Percentiles rank a stretch among this genome's conserved stretches.
Evolutionary conservation across 371 early-diverging fungal species (phyloP).

Genomic region (Apophysomyces ossiformis): DNA sequence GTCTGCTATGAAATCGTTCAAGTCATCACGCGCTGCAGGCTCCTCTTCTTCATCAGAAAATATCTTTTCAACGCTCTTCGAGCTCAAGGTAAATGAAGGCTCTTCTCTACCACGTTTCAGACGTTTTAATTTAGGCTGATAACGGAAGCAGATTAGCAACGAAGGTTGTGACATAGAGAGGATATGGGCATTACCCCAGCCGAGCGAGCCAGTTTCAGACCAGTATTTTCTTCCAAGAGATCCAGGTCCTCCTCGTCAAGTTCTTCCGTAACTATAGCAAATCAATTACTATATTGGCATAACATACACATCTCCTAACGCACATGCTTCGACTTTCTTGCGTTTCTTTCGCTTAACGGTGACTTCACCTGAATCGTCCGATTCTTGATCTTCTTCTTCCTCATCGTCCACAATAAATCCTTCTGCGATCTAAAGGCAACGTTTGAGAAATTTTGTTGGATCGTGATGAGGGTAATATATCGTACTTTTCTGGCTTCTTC

Average conservation of each 20-base stretch:
- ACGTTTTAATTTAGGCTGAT: constrained; percentile 66
- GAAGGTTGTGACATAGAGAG: background rate
- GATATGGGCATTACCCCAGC: constrained; percentile 47
- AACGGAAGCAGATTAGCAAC: background rate
- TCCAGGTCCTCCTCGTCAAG: constrained; percentile 91
- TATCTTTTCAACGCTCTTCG: constrained; percentile 48
- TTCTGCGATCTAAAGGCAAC: constrained; percentile 52
- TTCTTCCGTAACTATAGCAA: constrained; percentile 48
- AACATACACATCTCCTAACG: constrained; percentile 5
- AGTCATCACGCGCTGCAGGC: constrained; percentile 49
- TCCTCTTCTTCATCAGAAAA: constrained; percentile 67
- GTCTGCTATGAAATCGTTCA: constrained; percentile 76
- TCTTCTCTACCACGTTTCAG: constrained; percentile 72
- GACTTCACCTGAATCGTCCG: constrained; percentile 43
- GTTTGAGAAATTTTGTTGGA: background rate
- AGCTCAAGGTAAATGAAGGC: constrained; percentile 25
- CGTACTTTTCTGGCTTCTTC: constrained; percentile 11
- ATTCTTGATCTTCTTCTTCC: constrained; percentile 60
- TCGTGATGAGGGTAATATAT: background rate
- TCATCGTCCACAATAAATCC: constrained; percentile 74
- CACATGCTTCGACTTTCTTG: constrained; percentile 57
- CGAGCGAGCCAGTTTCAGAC: constrained; percentile 57
- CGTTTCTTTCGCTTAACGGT: constrained; percentile 50
- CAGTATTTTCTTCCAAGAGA: constrained; percentile 85
- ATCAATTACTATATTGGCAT: constrained; percentile 6